Evolutionary conservation across 1,284 basidiomycete species (phyloP).

Genomic region (Trametes sp.): DNA sequence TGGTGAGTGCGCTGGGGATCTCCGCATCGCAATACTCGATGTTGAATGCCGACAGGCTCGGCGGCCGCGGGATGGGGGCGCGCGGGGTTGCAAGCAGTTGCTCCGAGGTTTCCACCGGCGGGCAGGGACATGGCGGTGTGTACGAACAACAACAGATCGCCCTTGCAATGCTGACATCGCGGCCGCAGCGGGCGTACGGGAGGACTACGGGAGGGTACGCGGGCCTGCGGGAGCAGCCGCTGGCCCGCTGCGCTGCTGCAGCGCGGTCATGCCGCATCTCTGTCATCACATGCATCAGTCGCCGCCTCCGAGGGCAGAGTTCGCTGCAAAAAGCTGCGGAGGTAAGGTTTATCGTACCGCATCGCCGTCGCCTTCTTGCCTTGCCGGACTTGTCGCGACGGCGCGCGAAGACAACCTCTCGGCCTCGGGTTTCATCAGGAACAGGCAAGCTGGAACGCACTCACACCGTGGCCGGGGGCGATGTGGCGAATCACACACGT

Average conservation of each 20-base stretch:
- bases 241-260: not conserved
- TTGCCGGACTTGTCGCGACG: constrained; percentile 15
- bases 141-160: not conserved
- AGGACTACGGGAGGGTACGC: not conserved
- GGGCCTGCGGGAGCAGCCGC: not conserved
- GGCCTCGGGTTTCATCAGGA: constrained; percentile 3
- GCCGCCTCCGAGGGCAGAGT: not conserved
- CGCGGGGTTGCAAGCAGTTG: constrained; percentile 4
- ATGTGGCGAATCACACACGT: no score
- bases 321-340: not conserved
- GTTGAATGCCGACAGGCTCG: not conserved
- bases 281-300: not conserved
- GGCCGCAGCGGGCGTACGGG: not conserved
- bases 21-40: no score
- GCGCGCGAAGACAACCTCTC: not conserved
- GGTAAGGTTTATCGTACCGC: constrained; percentile 12
- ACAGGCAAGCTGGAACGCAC: not conserved
- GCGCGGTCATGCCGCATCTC: not conserved
- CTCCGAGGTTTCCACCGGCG: constrained; percentile 9
- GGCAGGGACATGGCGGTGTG: not conserved
- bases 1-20: not conserved
- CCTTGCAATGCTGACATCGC: not conserved
- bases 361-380: constrained; percentile 17
- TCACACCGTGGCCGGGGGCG: not conserved
- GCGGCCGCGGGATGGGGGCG: not conserved